Conservation (phyloP, 2,329 filamentous ascomycete species). For the Xylariaceae sp. region DNA sequence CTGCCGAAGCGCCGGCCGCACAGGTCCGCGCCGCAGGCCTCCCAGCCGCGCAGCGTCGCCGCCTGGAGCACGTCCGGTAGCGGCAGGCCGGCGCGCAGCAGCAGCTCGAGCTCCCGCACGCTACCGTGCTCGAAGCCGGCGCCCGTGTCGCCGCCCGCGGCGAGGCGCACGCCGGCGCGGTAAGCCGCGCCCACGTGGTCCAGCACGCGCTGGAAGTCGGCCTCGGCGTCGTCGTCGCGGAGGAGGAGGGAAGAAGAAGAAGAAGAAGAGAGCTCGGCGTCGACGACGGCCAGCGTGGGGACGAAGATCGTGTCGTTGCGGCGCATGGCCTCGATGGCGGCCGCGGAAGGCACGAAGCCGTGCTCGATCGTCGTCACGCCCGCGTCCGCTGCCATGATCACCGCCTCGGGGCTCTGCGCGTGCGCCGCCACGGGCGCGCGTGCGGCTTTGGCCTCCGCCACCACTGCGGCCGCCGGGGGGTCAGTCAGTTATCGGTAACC, state of each 20-base stretch:
- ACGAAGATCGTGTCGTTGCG: constrained; percentile 40
- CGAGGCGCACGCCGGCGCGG: constrained; percentile 40
- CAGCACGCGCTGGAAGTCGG: constrained; percentile 24
- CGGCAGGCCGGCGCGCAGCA: constrained; percentile 42
- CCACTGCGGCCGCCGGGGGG: no score
- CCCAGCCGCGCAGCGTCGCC: constrained; percentile 45
- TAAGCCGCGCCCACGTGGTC: constrained; percentile 35
- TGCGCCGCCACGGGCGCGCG: constrained; percentile 36
- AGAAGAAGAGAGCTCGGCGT: constrained; percentile 21
- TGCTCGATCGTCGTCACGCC: constrained; percentile 43
- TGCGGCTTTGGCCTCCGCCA: constrained; percentile 35
- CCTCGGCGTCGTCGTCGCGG: constrained; percentile 14
- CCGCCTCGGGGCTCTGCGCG: constrained; percentile 32
- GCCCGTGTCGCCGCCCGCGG: constrained; percentile 47
- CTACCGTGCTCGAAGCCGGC: constrained; percentile 46
- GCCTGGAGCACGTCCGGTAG: constrained; percentile 41
- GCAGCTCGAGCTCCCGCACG: constrained; percentile 45
- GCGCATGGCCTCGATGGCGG: constrained; percentile 36
- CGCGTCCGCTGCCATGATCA: constrained; percentile 37
- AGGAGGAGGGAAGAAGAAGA: background rate
- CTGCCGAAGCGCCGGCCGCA: constrained; percentile 46
- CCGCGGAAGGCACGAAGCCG: constrained; percentile 29
- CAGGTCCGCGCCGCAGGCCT: constrained; percentile 44
- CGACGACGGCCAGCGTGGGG: constrained; percentile 42
- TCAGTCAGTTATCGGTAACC: no score